Percentiles rank a stretch among this genome's conserved stretches.
Conservation (phyloP, 805 yeast species). For the Komagataella phaffii region DNA sequence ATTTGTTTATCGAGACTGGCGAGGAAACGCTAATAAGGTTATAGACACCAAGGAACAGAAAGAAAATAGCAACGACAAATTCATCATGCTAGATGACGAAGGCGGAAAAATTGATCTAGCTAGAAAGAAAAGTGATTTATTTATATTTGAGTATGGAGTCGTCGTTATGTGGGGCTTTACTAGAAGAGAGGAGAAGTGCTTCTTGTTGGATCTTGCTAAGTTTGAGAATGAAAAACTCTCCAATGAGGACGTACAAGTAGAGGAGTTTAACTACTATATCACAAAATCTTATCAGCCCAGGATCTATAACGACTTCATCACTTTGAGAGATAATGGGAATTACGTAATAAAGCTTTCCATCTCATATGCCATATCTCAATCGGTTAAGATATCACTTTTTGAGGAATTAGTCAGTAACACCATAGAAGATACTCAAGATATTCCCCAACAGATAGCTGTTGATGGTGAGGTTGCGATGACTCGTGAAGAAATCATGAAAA, state of each 20-base stretch:
- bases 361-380: conserved; percentile 92
- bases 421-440: conserved; percentile 92
- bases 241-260: conserved; percentile 83
- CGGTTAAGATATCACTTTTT: conserved; percentile 87
- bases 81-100: conserved; percentile 74
- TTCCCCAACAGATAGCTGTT: conserved; percentile 90
- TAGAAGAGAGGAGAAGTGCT: conserved; percentile 67
- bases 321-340: conserved; percentile 78
- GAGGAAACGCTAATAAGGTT: conserved; percentile 22
- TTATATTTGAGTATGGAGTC: conserved; percentile 94
- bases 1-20: conserved; percentile 71
- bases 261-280: conserved; percentile 89
- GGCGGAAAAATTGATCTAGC: conserved; percentile 92
- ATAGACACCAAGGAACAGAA: conserved; percentile 10
- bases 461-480: conserved; percentile 94
- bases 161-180: conserved; percentile 94
- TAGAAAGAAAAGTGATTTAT: conserved; percentile 62
- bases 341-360: conserved; percentile 88
- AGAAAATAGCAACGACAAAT: conserved; percentile 11
- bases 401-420: conserved; percentile 96
- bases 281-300: conserved; percentile 93
- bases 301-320: conserved; percentile 88
- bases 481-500: conserved; percentile 90
- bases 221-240: conserved; percentile 89
- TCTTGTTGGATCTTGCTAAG: conserved; percentile 72